Evolutionary conservation across 75 land plant genomes (phyloP), one percentile per base, ranked within the genome.

Genomic region (Adiantum capillusveneris): DNA sequence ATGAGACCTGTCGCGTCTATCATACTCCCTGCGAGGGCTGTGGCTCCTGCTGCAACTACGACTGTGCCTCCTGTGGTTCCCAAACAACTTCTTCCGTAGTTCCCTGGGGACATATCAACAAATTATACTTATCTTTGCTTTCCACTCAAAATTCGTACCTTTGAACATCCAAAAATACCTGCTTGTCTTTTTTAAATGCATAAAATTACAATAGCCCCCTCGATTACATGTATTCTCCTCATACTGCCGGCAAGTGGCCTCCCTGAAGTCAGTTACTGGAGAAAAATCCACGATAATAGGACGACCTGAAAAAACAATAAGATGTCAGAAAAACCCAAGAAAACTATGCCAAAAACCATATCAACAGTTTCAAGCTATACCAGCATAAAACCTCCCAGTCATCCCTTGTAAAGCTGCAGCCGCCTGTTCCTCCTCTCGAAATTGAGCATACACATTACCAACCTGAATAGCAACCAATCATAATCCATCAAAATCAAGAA

Each of bases 381-480:
- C 89, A 0, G 84, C 76, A 70, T 87, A 87, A 49, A 78, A 87
- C 29, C 91, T 26, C 0, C 91, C 91, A 6, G 73, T 63, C 43
- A 87, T 49, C 26, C 79, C 79, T 31, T 68, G 70, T 24, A 87
- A 21, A 1, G 91, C 91, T 0, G 81, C 79, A 5, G 87, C 87
- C 1, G 91, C 91, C 44, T 87, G 84, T 0, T 87, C 91, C 58
- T 83, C 87, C 77, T 87, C 87, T 49, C 60, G 68, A 61, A 84
- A 87, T 66, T 84, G 92, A n/a, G 77, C 85, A 39, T 87, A 87
- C 1, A 87, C 88, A 57, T 87, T 87, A 9, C 92, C 88, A 0
- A 87, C 67, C 67, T 65, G 45, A 11, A 65, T 19, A 29, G 1
- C 7, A 12, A 31, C 11, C 2, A 20, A 24, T 19, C 25, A 14